These are phyloP conservation scores for Cladorrhinum sp. DNA, from an alignment of 2,329 filamentous ascomycete species.

Conservation along the genomic window DNA sequence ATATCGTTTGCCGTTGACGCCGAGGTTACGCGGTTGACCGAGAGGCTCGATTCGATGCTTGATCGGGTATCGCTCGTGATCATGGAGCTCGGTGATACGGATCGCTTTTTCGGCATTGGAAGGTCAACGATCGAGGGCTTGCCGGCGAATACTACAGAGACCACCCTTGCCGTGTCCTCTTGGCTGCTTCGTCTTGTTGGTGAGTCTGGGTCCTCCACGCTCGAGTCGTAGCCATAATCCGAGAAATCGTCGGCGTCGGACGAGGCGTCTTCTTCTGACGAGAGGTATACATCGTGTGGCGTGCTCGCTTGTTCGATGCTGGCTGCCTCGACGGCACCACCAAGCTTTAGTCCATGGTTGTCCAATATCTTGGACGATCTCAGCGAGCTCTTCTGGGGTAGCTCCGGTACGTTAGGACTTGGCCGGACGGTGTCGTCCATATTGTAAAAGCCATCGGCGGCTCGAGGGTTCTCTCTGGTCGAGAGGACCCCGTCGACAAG, in stretches of 20 bases:
- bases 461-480: slow-evolving; percentile 9
- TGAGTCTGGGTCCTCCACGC: slow-evolving; percentile 28
- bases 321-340: slow-evolving; percentile 27
- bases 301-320: slow-evolving; percentile 36
- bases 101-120: slow-evolving; percentile 38
- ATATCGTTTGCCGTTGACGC: slow-evolving; percentile 9
- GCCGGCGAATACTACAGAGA: slow-evolving; percentile 58
- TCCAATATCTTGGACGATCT: slow-evolving; percentile 47
- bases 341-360: slow-evolving; percentile 36
- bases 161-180: slow-evolving; percentile 55
- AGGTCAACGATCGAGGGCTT: slow-evolving; percentile 58
- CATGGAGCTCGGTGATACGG: slow-evolving; percentile 41
- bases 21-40: slow-evolving; percentile 9
- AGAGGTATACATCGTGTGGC: slow-evolving; percentile 61
- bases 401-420: slow-evolving; percentile 35
- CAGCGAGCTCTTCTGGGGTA: slow-evolving; percentile 50
- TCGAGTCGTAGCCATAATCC: slow-evolving; percentile 40
- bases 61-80: slow-evolving; percentile 29
- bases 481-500: slow-evolving; percentile 17
- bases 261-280: slow-evolving; percentile 63
- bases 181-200: slow-evolving; percentile 41
- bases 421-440: slow-evolving; percentile 19
- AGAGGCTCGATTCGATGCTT: slow-evolving; percentile 26
- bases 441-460: slow-evolving; percentile 25
- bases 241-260: slow-evolving; percentile 59